Percentiles rank a stretch among this genome's conserved stretches.
phyloP scores from a whole-genome alignment of 306 rosid genomes.

The Ammopiptanthus mongolicus region DNA sequence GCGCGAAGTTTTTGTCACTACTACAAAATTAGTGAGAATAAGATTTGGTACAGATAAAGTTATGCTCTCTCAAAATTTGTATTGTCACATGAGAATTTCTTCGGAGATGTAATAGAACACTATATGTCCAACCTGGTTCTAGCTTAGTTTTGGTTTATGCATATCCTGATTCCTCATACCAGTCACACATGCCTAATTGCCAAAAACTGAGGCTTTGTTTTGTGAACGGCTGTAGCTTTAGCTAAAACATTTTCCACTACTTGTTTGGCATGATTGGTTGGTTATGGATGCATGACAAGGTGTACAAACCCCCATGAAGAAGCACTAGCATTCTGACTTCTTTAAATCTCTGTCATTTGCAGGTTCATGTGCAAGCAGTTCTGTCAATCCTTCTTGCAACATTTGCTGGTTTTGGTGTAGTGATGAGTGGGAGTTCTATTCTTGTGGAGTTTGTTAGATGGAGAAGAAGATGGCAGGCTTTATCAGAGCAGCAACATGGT shows the following conservation, averaged over 20 bases:
- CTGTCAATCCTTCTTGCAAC: conserved; percentile 85
- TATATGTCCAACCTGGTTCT: not conserved
- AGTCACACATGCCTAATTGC: not conserved
- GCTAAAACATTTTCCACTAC: not conserved
- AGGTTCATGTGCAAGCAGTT: conserved; percentile 86
- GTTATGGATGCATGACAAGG: not conserved
- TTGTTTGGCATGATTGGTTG: not conserved
- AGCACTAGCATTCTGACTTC: not conserved
- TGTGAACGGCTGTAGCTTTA: not conserved
- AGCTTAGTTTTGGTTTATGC: conserved; percentile 13
- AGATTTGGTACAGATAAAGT: not conserved
- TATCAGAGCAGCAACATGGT: conserved; percentile 35
- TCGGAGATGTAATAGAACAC: not conserved
- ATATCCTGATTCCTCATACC: not conserved
- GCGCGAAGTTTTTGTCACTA: not conserved
- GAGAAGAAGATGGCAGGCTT: conserved; percentile 56
- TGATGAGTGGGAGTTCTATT: conserved; percentile 87
- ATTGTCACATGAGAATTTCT: not conserved
- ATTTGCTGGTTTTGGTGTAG: conserved; percentile 84
- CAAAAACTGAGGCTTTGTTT: not conserved
- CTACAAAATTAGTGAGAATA: not conserved
- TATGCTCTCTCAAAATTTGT: not conserved
- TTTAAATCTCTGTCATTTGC: conserved; percentile 8
- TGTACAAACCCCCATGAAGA: not conserved
- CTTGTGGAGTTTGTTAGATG: conserved; percentile 60